Evolutionary conservation across 2,329 filamentous ascomycete species (phyloP), one percentile per base, ranked within the genome.

Genomic region (Allantophomopsis lycopodina): DNA sequence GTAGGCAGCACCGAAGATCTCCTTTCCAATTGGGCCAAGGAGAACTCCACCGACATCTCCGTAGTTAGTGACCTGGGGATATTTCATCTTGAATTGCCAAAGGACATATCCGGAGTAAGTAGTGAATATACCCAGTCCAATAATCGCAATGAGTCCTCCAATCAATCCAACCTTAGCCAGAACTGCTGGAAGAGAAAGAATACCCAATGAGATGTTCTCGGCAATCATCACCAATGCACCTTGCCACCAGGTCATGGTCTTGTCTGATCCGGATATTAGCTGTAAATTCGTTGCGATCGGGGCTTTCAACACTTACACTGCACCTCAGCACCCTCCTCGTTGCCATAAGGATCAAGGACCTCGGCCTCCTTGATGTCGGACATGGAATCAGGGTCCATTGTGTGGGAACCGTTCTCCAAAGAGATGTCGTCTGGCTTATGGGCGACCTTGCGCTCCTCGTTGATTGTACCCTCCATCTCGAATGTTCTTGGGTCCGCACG

Each of bases 41-140:
- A 77, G 54, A 11, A 76, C 56, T 31, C 66, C 59, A n/a, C 69
- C 71, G 11, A 69, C 71, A 48, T 78, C 73, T 4, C 68, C 68
- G 53, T 75, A 71, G 41, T 64, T 69, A 18, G 32, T 34, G 16
- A 76, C 61, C 15, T 65, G 56, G 2, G 71, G 68, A 49, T 70
- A 67, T 34, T 54, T 58, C 40, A 67, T 55, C 48, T 73, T 73
- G 58, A 77, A 73, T 48, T 74, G 67, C 14, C 70, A 73, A 36
- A 79, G 66, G 5, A 77, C 64, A 48, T 68, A 75, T 35, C 73
- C 72, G 2, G 72, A 75, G 50, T 76, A 78, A n/a, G 66, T 71
- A 2, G 73, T 64, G 7, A 77, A 52, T 18, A 70, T 38, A 17
- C 74, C 72, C 10, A 78, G 56, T 15, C 60, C 51, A 38, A 75